Conservation (phyloP, 1,284 basidiomycete genomes). For the Amylostereum areolatum region DNA sequence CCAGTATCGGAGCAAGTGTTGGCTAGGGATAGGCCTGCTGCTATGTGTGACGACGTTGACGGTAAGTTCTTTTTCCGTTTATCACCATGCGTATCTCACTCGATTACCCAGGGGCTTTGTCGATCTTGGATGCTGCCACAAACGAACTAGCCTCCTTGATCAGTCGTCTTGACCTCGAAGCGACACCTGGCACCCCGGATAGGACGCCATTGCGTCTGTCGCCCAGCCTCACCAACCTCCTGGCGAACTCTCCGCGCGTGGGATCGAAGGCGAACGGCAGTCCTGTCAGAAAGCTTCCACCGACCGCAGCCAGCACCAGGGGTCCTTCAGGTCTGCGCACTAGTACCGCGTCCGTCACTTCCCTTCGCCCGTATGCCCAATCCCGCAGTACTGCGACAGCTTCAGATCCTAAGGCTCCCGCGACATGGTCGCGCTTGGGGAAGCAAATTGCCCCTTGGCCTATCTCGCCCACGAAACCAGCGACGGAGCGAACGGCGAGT, state of each 20-base stretch:
- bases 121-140: constrained; percentile 67
- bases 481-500: constrained; percentile 6
- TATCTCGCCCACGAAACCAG: constrained; percentile 40
- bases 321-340: constrained; percentile 24
- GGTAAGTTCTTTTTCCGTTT: constrained; percentile 28
- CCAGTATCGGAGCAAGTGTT: constrained; percentile 65
- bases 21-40: constrained; percentile 39
- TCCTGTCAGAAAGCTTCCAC: constrained; percentile 29
- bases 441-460: constrained; percentile 64
- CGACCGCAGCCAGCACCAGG: constrained; percentile 16
- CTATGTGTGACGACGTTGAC: constrained; percentile 48
- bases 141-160: constrained; percentile 73
- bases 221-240: constrained; percentile 12
- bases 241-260: constrained; percentile 7
- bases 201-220: constrained; percentile 34
- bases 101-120: constrained; percentile 48
- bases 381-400: constrained; percentile 24
- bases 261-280: constrained; percentile 23
- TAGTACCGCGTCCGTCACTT: constrained; percentile 44
- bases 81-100: constrained; percentile 5
- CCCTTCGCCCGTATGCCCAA: constrained; percentile 56
- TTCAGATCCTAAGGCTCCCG: neutral
- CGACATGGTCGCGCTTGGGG: constrained; percentile 26
- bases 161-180: constrained; percentile 66
- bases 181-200: constrained; percentile 54